A percentile compares a stretch with the other conserved stretches of the same genome.
phyloP scores from a whole-genome alignment of 2,329 filamentous ascomycete genomes.

The Diaporthe eres region DNA sequence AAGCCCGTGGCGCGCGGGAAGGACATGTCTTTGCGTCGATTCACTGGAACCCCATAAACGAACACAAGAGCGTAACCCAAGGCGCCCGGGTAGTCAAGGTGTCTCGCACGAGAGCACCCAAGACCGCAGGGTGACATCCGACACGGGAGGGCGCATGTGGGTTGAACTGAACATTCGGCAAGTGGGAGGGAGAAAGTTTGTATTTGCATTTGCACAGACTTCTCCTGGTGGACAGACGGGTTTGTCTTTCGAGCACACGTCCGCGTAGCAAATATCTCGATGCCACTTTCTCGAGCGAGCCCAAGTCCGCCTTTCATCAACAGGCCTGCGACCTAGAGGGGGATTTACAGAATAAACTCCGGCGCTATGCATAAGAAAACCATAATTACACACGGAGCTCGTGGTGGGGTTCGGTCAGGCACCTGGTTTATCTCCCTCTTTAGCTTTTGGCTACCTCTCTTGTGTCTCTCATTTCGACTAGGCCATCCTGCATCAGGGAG shows the following conservation, averaged over 20 bases:
- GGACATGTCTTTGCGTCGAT: not conserved
- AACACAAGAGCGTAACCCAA: not conserved
- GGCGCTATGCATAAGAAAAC: slow-evolving; percentile 10
- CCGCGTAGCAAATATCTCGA: not conserved
- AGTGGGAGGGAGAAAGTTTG: slow-evolving; percentile 4
- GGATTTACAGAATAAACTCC: slow-evolving; percentile 8
- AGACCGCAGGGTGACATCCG: slow-evolving; percentile 4
- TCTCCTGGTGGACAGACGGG: not conserved
- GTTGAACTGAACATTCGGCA: not conserved
- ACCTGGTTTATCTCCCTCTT: not conserved
- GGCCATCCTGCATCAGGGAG: not conserved
- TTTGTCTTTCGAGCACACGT: not conserved
- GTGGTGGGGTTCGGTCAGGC: not conserved
- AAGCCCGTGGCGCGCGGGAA: not conserved
- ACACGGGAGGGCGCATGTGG: not conserved
- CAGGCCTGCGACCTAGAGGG: not conserved
- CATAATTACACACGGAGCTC: slow-evolving; percentile 5
- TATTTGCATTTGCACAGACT: not conserved
- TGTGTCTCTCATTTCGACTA: not conserved
- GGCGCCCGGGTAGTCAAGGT: not conserved
- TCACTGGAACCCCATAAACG: not conserved
- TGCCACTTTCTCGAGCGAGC: not conserved
- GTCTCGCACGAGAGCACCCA: not conserved
- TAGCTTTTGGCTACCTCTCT: not conserved
- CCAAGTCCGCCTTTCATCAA: not conserved